These are phyloP conservation scores for Hypoxylon sp. DNA, from an alignment of 2,329 filamentous ascomycete genomes.

Conservation along the genomic window DNA sequence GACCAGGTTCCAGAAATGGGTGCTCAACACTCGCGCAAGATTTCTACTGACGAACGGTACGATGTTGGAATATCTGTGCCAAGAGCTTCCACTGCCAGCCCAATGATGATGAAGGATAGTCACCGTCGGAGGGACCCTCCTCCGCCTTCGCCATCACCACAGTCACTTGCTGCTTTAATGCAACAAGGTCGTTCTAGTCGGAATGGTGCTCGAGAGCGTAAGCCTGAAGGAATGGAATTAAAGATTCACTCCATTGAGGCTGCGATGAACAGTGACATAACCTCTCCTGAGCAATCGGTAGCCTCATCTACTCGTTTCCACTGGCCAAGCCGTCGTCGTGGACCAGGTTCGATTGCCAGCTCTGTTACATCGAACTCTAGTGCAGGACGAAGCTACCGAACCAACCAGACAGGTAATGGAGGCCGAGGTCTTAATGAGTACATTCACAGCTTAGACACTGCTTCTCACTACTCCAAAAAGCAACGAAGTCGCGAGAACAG, in stretches of 20 bases:
- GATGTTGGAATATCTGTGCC: constrained; percentile 65
- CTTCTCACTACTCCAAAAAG: constrained; percentile 72
- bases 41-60: constrained; percentile 61
- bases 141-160: constrained; percentile 78
- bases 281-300: constrained; percentile 70
- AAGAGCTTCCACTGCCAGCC: constrained; percentile 77
- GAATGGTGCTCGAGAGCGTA: constrained; percentile 82
- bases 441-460: constrained; percentile 87
- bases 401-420: constrained; percentile 62
- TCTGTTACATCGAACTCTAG: constrained; percentile 71
- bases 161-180: constrained; percentile 73
- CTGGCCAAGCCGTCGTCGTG: constrained; percentile 68
- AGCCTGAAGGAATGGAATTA: constrained; percentile 78
- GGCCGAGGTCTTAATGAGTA: constrained; percentile 83
- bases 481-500: constrained; percentile 70
- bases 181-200: constrained; percentile 71
- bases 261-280: constrained; percentile 66
- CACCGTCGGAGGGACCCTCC: constrained; percentile 64
- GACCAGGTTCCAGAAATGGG: constrained; percentile 49
- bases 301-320: constrained; percentile 68
- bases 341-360: constrained; percentile 69
- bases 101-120: constrained; percentile 72
- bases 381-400: constrained; percentile 65
- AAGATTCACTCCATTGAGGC: constrained; percentile 73
- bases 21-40: constrained; percentile 55